Conservation (phyloP, 345 rosid species). For the Cardamine resedifolia region DNA sequence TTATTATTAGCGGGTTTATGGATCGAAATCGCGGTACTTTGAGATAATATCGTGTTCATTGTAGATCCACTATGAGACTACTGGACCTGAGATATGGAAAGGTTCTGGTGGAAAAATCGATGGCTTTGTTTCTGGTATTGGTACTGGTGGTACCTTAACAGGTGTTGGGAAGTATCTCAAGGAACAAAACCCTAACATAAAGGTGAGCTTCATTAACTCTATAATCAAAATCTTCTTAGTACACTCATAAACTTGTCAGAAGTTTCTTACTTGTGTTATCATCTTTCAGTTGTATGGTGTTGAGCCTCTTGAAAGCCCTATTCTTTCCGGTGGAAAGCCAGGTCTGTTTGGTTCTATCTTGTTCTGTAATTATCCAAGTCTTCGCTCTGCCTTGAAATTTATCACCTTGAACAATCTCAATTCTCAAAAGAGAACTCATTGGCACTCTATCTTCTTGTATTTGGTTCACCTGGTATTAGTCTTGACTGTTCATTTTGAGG, state of each 20-base stretch:
- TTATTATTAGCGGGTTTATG: background rate
- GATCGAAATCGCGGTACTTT: background rate
- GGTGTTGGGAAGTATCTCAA: slow-evolving; percentile 85
- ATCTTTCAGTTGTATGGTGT: slow-evolving; percentile 62
- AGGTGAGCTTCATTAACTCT: slow-evolving; percentile 41
- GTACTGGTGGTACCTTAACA: slow-evolving; percentile 91
- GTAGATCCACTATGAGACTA: slow-evolving; percentile 83
- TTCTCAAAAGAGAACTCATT: background rate
- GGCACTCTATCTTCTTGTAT: background rate
- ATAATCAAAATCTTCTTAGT: background rate
- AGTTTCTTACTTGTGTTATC: slow-evolving; percentile 25
- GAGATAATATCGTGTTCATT: background rate
- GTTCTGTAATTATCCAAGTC: background rate
- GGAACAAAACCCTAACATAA: slow-evolving; percentile 68
- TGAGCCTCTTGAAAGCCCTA: slow-evolving; percentile 80
- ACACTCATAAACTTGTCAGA: background rate
- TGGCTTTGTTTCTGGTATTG: slow-evolving; percentile 84
- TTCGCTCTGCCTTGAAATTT: background rate
- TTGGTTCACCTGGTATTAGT: background rate
- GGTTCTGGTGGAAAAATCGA: slow-evolving; percentile 75
- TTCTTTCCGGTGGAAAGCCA: slow-evolving; percentile 82
- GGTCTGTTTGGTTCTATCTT: slow-evolving; percentile 43
- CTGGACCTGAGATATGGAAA: slow-evolving; percentile 94
- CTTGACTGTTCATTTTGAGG: background rate
- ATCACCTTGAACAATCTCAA: background rate